Percentiles rank a stretch among this genome's conserved stretches.
Conservation (phyloP, 257 asterid genomes). For the Striga asiatica region DNA sequence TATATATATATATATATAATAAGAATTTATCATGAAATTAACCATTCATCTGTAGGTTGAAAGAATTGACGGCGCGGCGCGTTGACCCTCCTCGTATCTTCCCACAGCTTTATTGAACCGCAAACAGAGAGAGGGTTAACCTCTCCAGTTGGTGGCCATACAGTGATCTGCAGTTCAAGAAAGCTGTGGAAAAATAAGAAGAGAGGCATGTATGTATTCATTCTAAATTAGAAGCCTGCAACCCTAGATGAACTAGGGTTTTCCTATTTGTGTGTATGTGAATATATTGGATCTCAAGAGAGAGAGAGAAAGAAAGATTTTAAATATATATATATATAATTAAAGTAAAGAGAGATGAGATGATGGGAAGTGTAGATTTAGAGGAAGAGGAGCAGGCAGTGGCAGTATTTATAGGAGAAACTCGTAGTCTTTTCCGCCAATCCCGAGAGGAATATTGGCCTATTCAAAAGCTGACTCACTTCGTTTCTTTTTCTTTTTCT, state of each 20-base stretch:
- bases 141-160: constrained; percentile 10
- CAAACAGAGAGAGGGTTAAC: constrained; percentile 9
- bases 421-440: constrained; percentile 52
- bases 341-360: not conserved
- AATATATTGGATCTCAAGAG: no score
- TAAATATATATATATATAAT: not conserved
- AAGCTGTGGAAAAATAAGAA: constrained; percentile 90
- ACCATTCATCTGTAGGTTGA: no score
- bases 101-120: constrained; percentile 98
- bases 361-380: constrained; percentile 17
- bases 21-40: no score
- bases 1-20: no score
- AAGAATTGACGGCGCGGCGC: not conserved
- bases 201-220: constrained; percentile 32
- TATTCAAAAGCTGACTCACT: constrained; percentile 32
- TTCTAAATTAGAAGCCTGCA: not conserved
- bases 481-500: no score
- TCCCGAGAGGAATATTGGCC: constrained; percentile 92
- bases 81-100: constrained; percentile 41
- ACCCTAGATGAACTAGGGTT: constrained; percentile 40
- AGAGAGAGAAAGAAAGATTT: not conserved
- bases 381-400: constrained; percentile 23
- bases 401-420: constrained; percentile 53
- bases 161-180: constrained; percentile 70
- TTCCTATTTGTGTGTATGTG: no score